A percentile compares a stretch with the other conserved stretches of the same genome.
Evolutionary conservation across 495 filamentous ascomycete genomes (phyloP).

Genomic region (Daldinia concentrica): DNA sequence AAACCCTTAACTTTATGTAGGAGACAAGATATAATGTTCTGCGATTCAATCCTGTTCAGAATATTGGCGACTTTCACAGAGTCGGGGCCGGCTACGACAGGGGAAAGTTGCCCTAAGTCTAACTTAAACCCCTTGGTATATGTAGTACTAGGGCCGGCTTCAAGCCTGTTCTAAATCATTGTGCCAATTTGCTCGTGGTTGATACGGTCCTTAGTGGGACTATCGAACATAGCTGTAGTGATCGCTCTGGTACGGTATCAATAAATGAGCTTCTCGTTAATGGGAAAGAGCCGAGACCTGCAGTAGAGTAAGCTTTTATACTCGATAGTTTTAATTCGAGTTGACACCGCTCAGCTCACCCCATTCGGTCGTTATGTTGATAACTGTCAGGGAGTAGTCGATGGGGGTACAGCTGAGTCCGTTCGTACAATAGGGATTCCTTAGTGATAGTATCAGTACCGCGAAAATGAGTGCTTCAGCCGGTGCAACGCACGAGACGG

Average conservation of each 20-base stretch:
- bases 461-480: constrained; percentile 91
- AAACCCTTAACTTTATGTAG: constrained; percentile 88
- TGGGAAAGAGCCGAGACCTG: constrained; percentile 77
- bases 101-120: constrained; percentile 73
- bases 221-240: constrained; percentile 65
- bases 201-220: constrained; percentile 60
- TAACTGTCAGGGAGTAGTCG: constrained; percentile 83
- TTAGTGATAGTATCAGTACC: too few relatives aligned
- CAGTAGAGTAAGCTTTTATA: neutral
- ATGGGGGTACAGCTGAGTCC: constrained; percentile 75
- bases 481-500: too few relatives aligned
- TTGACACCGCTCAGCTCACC: constrained; percentile 72
- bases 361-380: constrained; percentile 98
- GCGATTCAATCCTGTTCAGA: constrained; percentile 72
- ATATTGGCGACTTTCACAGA: constrained; percentile 89
- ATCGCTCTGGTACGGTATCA: constrained; percentile 78
- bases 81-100: constrained; percentile 90
- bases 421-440: constrained; percentile 83
- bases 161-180: constrained; percentile 70
- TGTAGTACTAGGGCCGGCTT: constrained; percentile 77
- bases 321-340: neutral
- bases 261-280: constrained; percentile 63
- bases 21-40: constrained; percentile 88
- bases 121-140: constrained; percentile 85
- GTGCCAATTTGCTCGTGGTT: constrained; percentile 75